Conservation (phyloP, 192 early-diverging fungal genomes). For the Neocallimastix lanati region DNA sequence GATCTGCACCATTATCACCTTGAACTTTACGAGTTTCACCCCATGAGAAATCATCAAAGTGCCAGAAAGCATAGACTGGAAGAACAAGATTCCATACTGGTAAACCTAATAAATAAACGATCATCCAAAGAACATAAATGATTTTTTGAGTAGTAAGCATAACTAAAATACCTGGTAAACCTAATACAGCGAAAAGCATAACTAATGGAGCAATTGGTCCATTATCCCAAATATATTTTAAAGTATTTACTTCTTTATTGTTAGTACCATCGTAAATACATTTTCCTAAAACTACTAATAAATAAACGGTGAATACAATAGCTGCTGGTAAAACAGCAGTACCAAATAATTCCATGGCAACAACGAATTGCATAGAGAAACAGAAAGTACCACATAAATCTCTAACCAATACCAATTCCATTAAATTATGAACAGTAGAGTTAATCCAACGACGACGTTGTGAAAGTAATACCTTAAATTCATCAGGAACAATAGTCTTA, state of each 20-base stretch:
- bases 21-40: slow-evolving; percentile 85
- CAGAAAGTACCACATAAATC: slow-evolving; percentile 81
- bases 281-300: background rate
- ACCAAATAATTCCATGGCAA: background rate
- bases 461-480: slow-evolving; percentile 62
- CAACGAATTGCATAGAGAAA: slow-evolving; percentile 44
- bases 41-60: slow-evolving; percentile 99
- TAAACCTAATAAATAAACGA: slow-evolving; percentile 41
- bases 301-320: background rate
- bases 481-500: slow-evolving; percentile 76
- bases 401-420: slow-evolving; percentile 61
- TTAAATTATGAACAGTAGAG: slow-evolving; percentile 78
- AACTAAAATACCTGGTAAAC: slow-evolving; percentile 3
- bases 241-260: background rate
- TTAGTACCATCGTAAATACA: background rate
- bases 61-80: slow-evolving; percentile 92
- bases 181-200: background rate
- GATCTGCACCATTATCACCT: slow-evolving; percentile 53
- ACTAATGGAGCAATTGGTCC: background rate
- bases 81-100: slow-evolving; percentile 85
- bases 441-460: slow-evolving; percentile 91
- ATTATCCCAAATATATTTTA: background rate
- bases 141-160: slow-evolving; percentile 59
- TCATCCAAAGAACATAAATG: slow-evolving; percentile 81
- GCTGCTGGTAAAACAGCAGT: background rate